Evolutionary conservation across 2,329 filamentous ascomycete genomes (phyloP), one percentile per base, ranked within the genome.

Genomic region (Calonectria multiphialidica): DNA sequence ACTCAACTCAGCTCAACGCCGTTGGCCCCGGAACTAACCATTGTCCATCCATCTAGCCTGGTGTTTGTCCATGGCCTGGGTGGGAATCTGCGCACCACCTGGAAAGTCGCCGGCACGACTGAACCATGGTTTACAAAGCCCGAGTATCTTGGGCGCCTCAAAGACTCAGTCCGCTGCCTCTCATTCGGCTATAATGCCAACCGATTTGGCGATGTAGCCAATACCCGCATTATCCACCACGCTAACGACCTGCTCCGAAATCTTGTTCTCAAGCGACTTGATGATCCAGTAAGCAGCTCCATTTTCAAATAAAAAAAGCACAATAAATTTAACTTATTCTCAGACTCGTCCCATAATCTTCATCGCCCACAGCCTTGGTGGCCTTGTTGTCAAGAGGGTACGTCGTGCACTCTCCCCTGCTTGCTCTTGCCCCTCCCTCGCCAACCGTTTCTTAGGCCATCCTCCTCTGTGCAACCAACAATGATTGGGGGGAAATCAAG

Each of bases 131-230:
- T 74, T 23, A 68, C 63, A 5, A 75, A 72, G n/a, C 53, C 75
- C 16, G 72, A 72, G 30, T 75, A 71, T n/a, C 62, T 77, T 16
- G 73, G 72, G 4, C 47, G 50, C 18, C 66, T 75, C 10, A 59
- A 74, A 33, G 40, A 67, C 35, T 68, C 67, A 3, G 69, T 77
- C 9, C 75, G 75, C 28, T 71, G 55, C 6, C 45, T 77, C 28
- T 76, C 75, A 33, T 77, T 76, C 37, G 75, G 75, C 15, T 77
- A 76, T 64, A 76, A 77, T 61, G 75, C 75, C 21, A 74, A 76
- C 44, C 68, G 70, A 25, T 76, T 77, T 30, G 75, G 71, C 8
- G 74, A 76, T 67, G 75, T 77, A 21, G 75, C 75, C 33, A 76
- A 77, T 18, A 76, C 75, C 13, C 73, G 75, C 61, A 77, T 77